Base-by-base conservation (phyloP, 2,329 filamentous ascomycete species). In the Magnaporthiopsis poae region DNA sequence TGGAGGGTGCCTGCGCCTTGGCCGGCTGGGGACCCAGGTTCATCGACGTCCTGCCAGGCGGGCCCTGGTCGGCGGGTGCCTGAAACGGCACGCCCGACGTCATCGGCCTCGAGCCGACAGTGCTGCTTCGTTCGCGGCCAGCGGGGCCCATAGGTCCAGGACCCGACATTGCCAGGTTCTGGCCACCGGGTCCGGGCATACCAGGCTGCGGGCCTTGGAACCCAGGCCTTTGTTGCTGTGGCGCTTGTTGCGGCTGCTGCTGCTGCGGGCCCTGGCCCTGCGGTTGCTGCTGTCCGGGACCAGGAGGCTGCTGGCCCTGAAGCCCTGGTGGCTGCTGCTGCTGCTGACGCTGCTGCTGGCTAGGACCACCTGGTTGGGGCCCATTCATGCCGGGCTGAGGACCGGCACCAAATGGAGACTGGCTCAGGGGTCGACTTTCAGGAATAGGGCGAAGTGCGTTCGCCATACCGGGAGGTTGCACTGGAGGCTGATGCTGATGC, bases 161-260 rank as follows among this genome's bases (percentile, higher is more conserved):
- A 2, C 64, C 60, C 15, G n/a, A 25, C n/a, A 56, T 25, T 56
- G 46, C 46, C 21, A 3, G 5, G n/a, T 56, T 61, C 60, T 61
- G 60, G 60, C 60, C 60, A n/a, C 60, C 60, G 11, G 46, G 46
- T 56, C 46, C 39, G 18, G 39, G 39, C 59, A 60, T 60, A 18
- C n/a, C n/a, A 60, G n/a, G n/a, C 59, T 60, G 59, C 5, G 59
- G 59, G 27, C 59, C 60, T 33, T 61, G 60, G 15, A 33, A 33
- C 13, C n/a, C 60, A 18, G 62, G 46, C 39, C 35, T n/a, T 60
- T 64, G 66, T 31, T 66, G 66, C 35, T 60, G 52, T 59, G 60
- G 56, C 31, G 46, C 21, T 15, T 62, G 67, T 59, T 67, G 66
- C 21, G 8, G 60, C 18, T 29, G 31, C 12, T 31, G 60, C 31